Base-by-base conservation (phyloP, 1,139 yeast species). In the Geotrichum reessii region DNA sequence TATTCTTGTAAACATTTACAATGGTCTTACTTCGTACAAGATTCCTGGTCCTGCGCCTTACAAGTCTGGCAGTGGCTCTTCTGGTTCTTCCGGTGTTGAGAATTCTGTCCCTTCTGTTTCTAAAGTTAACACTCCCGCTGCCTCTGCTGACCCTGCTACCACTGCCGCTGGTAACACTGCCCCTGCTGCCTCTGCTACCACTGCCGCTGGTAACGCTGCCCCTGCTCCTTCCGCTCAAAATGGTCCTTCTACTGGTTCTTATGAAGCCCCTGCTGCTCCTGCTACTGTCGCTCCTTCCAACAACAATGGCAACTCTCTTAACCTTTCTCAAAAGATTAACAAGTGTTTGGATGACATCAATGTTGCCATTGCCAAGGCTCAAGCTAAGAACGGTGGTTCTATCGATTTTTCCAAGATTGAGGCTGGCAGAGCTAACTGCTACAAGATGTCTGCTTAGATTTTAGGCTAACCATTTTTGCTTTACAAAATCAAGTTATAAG, bases 1-100 rank as follows among this genome's bases (percentile, higher is more conserved):
- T 54, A 47, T 61, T 40, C 31, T 47, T 31, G 53, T 60, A 50
- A 37, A 58, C 52, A 57, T 60, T 50, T 53, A 58, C 55, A 51
- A 51, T 51, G 52, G 47, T 8, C 55, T 59, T 24, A 55, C 24
- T 5, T 24, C n/a, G 31, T 44, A 50, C 40, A n/a, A 55, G 17
- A 48, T 59, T 52, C 61, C 63, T 17, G 58, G 61, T n/a, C 58
- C 61, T 17, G 47, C 49, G 40, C 28, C 54, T 24, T 49, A 60
- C 55, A n/a, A 48, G 21, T 44, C 49, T 50, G 56, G 55, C 51
- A 47, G 55, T 47, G 17, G 44, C 50, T 42, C 46, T 31, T 46
- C 53, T 46, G 48, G 44, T 28, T 4, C 37, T 28, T 17, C 19
- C 28, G 44, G 28, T 19, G 46, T 40, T 40, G 46, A 4, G 9